Percentiles rank a stretch among this genome's conserved stretches.
phyloP scores from a whole-genome alignment of 139 green algal genomes.

The Asterochloris sp. region DNA sequence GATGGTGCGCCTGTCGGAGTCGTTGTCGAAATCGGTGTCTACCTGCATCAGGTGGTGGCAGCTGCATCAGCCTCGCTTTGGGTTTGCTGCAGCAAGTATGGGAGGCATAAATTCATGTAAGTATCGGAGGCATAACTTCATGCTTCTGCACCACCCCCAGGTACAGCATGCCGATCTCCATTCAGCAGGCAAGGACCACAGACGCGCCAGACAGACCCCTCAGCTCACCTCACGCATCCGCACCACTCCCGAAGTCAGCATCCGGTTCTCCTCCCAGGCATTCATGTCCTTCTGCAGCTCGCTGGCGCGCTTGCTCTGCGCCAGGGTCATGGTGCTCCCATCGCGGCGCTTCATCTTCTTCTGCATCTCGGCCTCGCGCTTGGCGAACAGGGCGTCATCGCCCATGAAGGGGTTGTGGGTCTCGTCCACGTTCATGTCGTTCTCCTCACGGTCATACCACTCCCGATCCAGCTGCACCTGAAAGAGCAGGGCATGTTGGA shows the following conservation, averaged over 20 bases:
- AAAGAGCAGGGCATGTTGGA: not conserved
- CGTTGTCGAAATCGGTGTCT: constrained; percentile 79
- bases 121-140: too few relatives aligned
- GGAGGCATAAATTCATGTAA: too few relatives aligned
- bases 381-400: constrained; percentile 43
- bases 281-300: constrained; percentile 87
- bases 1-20: constrained; percentile 78
- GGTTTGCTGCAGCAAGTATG: not conserved
- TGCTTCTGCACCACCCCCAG: not conserved
- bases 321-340: constrained; percentile 85
- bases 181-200: not conserved
- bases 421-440: constrained; percentile 55
- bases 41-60: constrained; percentile 32
- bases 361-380: constrained; percentile 61
- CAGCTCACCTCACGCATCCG: constrained; percentile 56
- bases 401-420: constrained; percentile 62
- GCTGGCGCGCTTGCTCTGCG: constrained; percentile 74
- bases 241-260: constrained; percentile 87
- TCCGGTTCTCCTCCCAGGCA: constrained; percentile 93
- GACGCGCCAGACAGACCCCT: not conserved
- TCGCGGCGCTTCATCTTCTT: constrained; percentile 70
- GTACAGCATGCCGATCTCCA: not conserved
- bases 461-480: constrained; percentile 17
- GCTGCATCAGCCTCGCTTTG: not conserved
- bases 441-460: constrained; percentile 80